Conservation (phyloP, 2,329 filamentous ascomycete genomes). For the Pseudocercospora musae region DNA sequence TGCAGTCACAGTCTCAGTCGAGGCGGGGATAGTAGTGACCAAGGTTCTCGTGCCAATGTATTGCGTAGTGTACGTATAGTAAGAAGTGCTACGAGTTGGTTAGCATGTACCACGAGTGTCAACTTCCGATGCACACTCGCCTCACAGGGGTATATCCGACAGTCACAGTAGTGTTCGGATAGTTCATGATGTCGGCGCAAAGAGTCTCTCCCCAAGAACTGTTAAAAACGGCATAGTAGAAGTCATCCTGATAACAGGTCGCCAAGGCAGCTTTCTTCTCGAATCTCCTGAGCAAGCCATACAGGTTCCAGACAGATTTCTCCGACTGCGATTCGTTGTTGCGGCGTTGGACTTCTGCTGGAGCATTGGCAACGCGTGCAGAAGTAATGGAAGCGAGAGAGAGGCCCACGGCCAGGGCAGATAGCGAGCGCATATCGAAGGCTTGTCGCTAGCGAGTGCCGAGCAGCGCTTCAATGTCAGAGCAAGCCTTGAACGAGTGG, state of each 20-base stretch:
- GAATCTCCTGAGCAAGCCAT: constrained; percentile 23
- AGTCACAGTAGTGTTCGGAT: constrained; percentile 27
- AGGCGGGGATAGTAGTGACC: constrained; percentile 23
- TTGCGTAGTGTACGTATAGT: constrained; percentile 22
- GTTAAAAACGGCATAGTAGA: constrained; percentile 28
- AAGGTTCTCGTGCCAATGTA: constrained; percentile 17
- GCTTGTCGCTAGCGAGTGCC: constrained; percentile 25
- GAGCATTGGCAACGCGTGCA: constrained; percentile 26
- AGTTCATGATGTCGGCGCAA: constrained; percentile 27
- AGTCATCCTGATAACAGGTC: constrained; percentile 20
- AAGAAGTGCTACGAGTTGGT: constrained; percentile 18
- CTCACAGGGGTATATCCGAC: constrained; percentile 30
- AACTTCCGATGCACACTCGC: constrained; percentile 19
- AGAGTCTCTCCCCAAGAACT: constrained; percentile 25
- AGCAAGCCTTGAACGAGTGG: constrained; percentile 9
- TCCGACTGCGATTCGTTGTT: constrained; percentile 11
- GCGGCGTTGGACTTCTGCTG: constrained; percentile 19
- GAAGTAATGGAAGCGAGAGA: constrained; percentile 24
- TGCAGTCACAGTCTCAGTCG: constrained; percentile 27
- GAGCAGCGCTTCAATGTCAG: constrained; percentile 13
- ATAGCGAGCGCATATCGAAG: constrained; percentile 29
- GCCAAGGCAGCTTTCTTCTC: constrained; percentile 14
- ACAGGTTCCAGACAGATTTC: constrained; percentile 21
- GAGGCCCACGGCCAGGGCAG: constrained; percentile 30
- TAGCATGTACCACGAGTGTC: background rate